phyloP scores from a whole-genome alignment of 148 eudicot genomes.

The Spergularia bocconei region DNA sequence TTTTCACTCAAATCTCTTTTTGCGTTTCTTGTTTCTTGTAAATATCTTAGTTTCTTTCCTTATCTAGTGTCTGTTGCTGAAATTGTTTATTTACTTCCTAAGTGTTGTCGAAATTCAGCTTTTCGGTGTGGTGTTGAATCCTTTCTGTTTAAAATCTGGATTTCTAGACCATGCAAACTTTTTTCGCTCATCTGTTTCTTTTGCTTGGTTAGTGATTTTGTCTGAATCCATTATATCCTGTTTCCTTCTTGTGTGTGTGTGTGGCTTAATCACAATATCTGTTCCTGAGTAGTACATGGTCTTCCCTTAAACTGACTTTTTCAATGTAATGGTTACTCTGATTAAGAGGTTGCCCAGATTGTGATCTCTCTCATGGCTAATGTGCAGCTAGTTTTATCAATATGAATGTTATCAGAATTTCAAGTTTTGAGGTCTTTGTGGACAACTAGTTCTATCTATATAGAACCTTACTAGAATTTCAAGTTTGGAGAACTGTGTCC shows the following conservation, averaged over 20 bases:
- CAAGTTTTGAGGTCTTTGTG: too few species aligned
- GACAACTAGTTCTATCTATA: too few species aligned
- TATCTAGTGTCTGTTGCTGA: background rate
- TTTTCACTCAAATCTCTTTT: background rate
- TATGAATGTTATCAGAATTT: too few species aligned
- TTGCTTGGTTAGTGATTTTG: background rate
- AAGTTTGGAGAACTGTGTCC: too few species aligned
- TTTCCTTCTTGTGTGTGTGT: background rate
- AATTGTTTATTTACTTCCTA: background rate
- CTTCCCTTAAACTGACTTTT: background rate
- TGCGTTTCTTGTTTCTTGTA: background rate
- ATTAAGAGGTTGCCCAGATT: too few species aligned
- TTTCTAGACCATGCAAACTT: background rate
- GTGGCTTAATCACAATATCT: background rate
- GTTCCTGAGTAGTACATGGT: background rate
- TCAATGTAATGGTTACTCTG: background rate
- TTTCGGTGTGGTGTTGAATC: background rate
- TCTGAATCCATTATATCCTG: background rate
- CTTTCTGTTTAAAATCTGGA: background rate
- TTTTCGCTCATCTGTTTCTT: background rate
- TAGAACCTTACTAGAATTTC: too few species aligned
- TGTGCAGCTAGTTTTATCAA: background rate
- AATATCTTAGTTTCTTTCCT: constrained; percentile 1
- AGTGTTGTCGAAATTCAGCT: background rate
- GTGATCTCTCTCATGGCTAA: background rate